Conservation (phyloP, 495 filamentous ascomycete species). For the Neurospora sp. region DNA sequence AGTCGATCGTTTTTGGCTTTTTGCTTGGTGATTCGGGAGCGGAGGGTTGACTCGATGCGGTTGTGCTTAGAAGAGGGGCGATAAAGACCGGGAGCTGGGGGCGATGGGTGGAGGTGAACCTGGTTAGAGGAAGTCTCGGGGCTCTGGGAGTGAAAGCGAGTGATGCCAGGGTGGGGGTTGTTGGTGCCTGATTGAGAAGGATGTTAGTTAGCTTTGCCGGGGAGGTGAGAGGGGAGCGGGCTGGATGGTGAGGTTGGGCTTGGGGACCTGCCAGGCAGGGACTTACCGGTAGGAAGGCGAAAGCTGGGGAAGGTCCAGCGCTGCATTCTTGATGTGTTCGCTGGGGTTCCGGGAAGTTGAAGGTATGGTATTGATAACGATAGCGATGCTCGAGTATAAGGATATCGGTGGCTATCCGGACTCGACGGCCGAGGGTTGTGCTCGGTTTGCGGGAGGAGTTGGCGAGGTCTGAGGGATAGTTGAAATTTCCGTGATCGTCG, state of each 20-base stretch:
- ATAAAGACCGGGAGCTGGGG: no score
- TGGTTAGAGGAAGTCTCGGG: neutral
- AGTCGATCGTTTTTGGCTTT: neutral
- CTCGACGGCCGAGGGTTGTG: neutral
- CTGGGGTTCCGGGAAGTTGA: no score
- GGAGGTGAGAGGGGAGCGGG: neutral
- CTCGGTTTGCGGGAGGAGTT: neutral
- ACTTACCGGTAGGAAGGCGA: neutral
- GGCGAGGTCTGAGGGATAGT: neutral
- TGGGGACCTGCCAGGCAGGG: neutral
- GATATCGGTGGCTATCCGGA: neutral
- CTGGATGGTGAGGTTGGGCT: neutral
- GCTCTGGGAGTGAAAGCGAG: no score
- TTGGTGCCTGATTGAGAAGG: neutral
- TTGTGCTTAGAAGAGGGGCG: neutral
- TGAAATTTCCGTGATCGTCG: neutral
- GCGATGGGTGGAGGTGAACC: no score
- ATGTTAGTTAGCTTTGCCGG: neutral
- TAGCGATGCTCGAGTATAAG: neutral
- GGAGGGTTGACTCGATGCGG: neutral
- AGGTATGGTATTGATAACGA: neutral
- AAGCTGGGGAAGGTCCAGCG: neutral
- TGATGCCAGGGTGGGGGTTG: no score
- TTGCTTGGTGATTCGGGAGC: neutral
- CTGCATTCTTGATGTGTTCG: neutral